A percentile compares a stretch with the other conserved stretches of the same genome.
Conservation (phyloP, 1,284 basidiomycete genomes). For the Psilocybe mexicana region DNA sequence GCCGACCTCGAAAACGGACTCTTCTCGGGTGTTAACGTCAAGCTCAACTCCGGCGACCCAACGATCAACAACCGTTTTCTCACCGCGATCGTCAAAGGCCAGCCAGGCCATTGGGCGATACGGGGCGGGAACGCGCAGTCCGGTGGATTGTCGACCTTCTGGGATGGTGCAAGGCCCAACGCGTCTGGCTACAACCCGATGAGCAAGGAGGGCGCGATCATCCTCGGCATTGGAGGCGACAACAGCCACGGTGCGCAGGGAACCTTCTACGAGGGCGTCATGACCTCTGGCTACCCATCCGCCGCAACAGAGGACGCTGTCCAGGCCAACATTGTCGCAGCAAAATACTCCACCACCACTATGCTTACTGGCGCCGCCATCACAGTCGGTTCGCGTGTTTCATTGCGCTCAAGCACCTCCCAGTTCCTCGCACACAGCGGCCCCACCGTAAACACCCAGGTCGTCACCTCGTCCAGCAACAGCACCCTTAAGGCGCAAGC, state of each 20-base stretch:
- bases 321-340: constrained; percentile 13
- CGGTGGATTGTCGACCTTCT: constrained; percentile 10
- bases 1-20: background rate
- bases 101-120: constrained; percentile 8
- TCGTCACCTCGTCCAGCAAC: constrained; percentile 4
- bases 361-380: constrained; percentile 7
- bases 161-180: constrained; percentile 9
- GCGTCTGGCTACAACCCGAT: constrained; percentile 13
- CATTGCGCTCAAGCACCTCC: constrained; percentile 12
- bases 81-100: constrained; percentile 13
- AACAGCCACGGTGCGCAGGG: constrained; percentile 16
- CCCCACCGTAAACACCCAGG: constrained; percentile 9
- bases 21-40: constrained; percentile 3
- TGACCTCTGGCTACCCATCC: constrained; percentile 15
- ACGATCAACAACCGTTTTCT: background rate
- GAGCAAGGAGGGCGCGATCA: constrained; percentile 13
- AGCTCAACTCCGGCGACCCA: background rate
- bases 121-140: constrained; percentile 11
- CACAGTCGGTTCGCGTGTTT: constrained; percentile 10
- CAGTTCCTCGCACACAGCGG: constrained; percentile 12
- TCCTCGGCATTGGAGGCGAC: constrained; percentile 15
- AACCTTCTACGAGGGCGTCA: constrained; percentile 17
- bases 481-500: constrained; percentile 6
- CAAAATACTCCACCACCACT: constrained; percentile 11
- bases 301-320: constrained; percentile 13